Conservation (phyloP, 257 asterid species). For the Eustoma russellianum region DNA sequence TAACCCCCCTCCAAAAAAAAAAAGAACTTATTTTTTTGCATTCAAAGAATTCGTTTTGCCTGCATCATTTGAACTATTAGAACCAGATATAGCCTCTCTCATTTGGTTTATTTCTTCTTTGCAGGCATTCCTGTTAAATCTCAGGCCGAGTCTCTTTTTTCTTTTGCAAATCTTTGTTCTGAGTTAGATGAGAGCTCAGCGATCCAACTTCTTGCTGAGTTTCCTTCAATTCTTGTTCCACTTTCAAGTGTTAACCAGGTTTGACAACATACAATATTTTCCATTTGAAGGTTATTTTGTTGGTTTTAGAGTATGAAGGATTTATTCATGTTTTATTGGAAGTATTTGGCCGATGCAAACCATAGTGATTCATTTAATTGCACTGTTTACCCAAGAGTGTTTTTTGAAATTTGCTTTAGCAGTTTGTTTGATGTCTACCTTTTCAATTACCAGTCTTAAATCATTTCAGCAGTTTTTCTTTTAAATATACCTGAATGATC, state of each 20-base stretch:
- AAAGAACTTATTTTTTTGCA: too few species aligned
- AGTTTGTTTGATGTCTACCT: background rate
- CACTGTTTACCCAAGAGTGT: background rate
- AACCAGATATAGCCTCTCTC: background rate
- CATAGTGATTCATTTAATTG: background rate
- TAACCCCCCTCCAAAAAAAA: too few species aligned
- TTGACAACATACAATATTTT: conserved; percentile 10
- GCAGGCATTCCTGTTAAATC: conserved; percentile 52
- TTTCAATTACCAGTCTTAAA: background rate
- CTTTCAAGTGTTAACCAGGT: conserved; percentile 78
- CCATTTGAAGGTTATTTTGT: background rate
- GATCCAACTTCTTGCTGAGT: conserved; percentile 40
- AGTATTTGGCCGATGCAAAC: background rate
- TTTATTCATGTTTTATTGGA: too few species aligned
- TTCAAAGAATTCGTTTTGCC: too few species aligned
- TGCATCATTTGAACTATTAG: too few species aligned
- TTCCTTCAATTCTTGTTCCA: conserved; percentile 70
- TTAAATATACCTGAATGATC: background rate
- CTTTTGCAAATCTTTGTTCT: conserved; percentile 43
- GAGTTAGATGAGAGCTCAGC: conserved; percentile 43
- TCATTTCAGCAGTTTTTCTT: background rate
- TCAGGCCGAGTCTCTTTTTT: conserved; percentile 62
- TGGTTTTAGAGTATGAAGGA: too few species aligned
- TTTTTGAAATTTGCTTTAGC: background rate
- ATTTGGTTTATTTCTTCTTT: conserved; percentile 9